A percentile compares a stretch with the other conserved stretches of the same genome.
Conservation (phyloP, 441 rosid species). For the Brassica balearica region DNA sequence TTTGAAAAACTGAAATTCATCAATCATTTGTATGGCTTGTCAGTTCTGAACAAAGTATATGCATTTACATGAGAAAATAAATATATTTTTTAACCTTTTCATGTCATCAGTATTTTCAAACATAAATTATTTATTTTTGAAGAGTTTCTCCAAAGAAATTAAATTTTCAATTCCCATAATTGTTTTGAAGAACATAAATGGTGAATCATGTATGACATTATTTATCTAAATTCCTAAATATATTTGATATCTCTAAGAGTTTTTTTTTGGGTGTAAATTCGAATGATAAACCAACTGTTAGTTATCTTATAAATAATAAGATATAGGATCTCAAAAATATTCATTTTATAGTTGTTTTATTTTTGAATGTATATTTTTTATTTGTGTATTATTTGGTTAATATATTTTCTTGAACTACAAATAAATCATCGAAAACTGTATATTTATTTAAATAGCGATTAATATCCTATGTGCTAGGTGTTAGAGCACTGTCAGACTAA, state of each 20-base stretch:
- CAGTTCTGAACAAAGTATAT: neutral
- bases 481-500: too few species aligned
- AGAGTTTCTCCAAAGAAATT: neutral
- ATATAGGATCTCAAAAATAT: too few species aligned
- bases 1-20: constrained; percentile 1
- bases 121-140: neutral
- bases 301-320: too few species aligned
- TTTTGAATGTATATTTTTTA: too few species aligned
- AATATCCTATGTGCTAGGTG: too few species aligned
- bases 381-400: too few species aligned
- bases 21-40: neutral
- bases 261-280: too few species aligned
- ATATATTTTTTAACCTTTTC: neutral
- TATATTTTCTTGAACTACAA: too few species aligned
- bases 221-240: neutral
- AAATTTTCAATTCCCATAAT: neutral
- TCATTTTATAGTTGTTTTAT: too few species aligned
- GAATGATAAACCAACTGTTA: too few species aligned
- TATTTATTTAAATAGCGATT: too few species aligned
- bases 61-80: neutral
- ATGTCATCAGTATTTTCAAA: neutral
- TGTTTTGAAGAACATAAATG: neutral
- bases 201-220: neutral
- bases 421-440: too few species aligned
- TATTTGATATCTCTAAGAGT: neutral